Percentiles rank a stretch among this genome's conserved stretches.
Conservation (phyloP, 345 rosid species). For the Eucalyptus curtisii region DNA sequence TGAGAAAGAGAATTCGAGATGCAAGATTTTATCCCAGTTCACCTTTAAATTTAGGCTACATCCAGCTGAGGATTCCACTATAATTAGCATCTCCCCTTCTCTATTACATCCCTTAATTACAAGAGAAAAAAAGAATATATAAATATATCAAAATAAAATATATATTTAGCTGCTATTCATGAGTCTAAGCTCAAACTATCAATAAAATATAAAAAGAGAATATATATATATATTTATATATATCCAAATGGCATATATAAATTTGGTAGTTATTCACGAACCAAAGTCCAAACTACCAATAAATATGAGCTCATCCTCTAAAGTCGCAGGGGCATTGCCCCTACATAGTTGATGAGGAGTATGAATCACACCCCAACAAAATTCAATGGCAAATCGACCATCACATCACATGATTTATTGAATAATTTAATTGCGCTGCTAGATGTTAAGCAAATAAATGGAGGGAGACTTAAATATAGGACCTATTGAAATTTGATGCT, state of each 20-base stretch:
- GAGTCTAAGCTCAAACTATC: neutral
- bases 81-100: neutral
- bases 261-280: too few relatives aligned
- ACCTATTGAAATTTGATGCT: neutral
- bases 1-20: neutral
- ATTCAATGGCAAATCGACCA: neutral
- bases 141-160: neutral
- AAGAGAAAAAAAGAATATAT: neutral
- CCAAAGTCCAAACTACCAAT: too few relatives aligned
- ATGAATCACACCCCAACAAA: too few relatives aligned
- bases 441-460: neutral
- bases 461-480: neutral
- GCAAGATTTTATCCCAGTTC: rapidly evolving
- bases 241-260: too few relatives aligned
- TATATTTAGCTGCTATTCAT: neutral
- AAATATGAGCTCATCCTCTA: too few relatives aligned
- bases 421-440: neutral
- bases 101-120: neutral
- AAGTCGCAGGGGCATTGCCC: rapidly evolving
- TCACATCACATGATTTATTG: neutral
- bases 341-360: too few relatives aligned
- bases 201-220: neutral
- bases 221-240: too few relatives aligned
- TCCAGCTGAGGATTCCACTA: neutral
- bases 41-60: neutral